Base-by-base conservation (phyloP, 1,284 basidiomycete genomes). In the Naganishia sp. region DNA sequence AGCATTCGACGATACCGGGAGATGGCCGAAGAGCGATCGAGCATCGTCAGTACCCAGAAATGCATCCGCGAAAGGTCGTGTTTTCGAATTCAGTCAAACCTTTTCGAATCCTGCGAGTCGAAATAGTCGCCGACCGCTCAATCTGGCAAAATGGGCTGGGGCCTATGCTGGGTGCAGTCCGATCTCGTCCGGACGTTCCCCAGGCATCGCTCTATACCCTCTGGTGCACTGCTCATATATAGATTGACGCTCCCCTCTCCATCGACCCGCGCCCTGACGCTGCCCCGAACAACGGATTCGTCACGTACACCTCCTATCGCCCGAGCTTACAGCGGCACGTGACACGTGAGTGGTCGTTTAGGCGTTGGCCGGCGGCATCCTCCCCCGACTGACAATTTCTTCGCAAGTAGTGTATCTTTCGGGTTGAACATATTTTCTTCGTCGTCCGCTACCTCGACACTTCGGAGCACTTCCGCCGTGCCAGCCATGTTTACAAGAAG, bases 301-400 rank as follows among this genome's bases (percentile, higher is more conserved):
- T 43, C 49, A 43, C 16, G 28, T 46, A 49, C 46, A 31, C n/a
- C 16, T 39, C 56, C 16, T 43, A 60, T 52, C 50, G 18, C 43
- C 31, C 56, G 39, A 28, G 31, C 3, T 39, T 43, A 46, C 43
- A 42, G 36, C 9, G 44, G 56, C 48, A 61, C 48, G 59, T 61
- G 48, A 52, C 59, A 61, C 59, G 59, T 61, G 59, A 61, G 59
- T 61, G 23, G 13, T 60, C 46, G 59, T 61, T 61, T 61, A 61
- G 59, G 18, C 36, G 25, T 56, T 61, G 59, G 59, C 59, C 59
- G 59, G 49, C 59, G 59, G 59, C 59, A 57, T 46, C 55, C n/a
- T 28, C 42, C 39, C 36, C 36, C 33, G 18, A 36, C 59, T 61
- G 59, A 60, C 39, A 18, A 46, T 49, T 56, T 31, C 25, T 60